phyloP scores from a whole-genome alignment of 441 rosid genomes.

The Aleurites moluccanus region DNA sequence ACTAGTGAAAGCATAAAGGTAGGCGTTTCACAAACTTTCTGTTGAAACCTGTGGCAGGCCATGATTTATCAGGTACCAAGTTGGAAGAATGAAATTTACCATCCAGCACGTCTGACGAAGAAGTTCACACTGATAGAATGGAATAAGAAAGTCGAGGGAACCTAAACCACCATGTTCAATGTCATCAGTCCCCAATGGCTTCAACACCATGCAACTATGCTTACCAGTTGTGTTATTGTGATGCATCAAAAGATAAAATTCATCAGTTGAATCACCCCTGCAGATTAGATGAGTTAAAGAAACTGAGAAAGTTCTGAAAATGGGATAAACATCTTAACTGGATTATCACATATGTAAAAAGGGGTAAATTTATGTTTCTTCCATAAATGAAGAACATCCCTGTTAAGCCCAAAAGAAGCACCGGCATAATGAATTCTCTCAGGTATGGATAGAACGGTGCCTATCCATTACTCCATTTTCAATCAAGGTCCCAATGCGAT shows the following conservation, averaged over 20 bases:
- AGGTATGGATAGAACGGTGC: conserved; percentile 76
- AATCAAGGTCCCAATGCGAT: conserved; percentile 74
- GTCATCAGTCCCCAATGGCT: conserved; percentile 66
- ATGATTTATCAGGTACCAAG: conserved; percentile 2
- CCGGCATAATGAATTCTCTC: conserved; percentile 85
- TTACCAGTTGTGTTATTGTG: conserved; percentile 89
- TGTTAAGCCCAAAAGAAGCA: conserved; percentile 92
- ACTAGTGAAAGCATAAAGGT: conserved; percentile 50
- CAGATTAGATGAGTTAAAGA: background rate
- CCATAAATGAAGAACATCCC: conserved; percentile 91
- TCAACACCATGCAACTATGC: conserved; percentile 82
- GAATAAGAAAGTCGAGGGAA: conserved; percentile 71
- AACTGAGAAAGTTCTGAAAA: background rate
- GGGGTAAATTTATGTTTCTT: conserved; percentile 83
- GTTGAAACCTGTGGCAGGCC: conserved; percentile 59
- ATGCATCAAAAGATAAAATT: conserved; percentile 13
- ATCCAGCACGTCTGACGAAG: conserved; percentile 1
- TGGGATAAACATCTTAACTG: conserved; percentile 52
- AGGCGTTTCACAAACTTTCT: conserved; percentile 60
- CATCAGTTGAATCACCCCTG: background rate
- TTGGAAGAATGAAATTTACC: background rate
- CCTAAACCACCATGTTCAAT: conserved; percentile 38
- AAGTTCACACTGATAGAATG: conserved; percentile 70
- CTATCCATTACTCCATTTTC: conserved; percentile 79
- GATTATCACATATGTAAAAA: conserved; percentile 73